A percentile compares a stretch with the other conserved stretches of the same genome.
Evolutionary conservation across 169 alveolate genomes (phyloP).

Genomic region (Eimeria nieschulzi): DNA sequence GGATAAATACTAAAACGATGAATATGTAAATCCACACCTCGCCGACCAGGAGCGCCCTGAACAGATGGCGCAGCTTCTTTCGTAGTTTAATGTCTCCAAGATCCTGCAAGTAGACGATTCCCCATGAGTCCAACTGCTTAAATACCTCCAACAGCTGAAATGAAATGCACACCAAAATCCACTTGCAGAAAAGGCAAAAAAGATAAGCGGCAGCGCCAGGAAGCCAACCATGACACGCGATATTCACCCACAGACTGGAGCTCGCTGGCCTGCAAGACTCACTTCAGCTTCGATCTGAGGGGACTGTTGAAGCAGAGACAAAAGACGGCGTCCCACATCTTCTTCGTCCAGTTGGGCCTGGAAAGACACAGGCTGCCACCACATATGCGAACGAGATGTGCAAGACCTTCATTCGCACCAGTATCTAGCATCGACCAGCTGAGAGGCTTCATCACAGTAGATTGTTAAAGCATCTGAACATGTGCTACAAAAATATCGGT

Average conservation of each 20-base stretch:
- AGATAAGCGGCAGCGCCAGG: not conserved
- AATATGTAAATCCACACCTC: conserved; percentile 14
- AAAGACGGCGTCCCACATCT: conserved; percentile 33
- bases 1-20: no score
- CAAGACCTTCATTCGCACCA: no score
- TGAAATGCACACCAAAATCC: not conserved
- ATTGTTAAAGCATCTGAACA: no score
- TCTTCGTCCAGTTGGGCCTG: conserved; percentile 33
- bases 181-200: not conserved
- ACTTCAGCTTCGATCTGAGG: conserved; percentile 57
- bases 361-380: not conserved
- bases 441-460: no score
- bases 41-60: conserved; percentile 55
- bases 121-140: conserved; percentile 57
- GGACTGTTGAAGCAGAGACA: conserved; percentile 40
- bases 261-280: not conserved
- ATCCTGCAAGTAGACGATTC: conserved; percentile 57
- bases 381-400: no score
- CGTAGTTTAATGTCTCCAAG: conserved; percentile 61
- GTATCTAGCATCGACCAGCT: no score
- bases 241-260: not conserved
- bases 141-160: conserved; percentile 64
- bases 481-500: no score
- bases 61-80: conserved; percentile 73
- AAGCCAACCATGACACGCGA: not conserved